phyloP scores from a whole-genome alignment of 257 asterid genomes.

The Forsythia suspensa region DNA sequence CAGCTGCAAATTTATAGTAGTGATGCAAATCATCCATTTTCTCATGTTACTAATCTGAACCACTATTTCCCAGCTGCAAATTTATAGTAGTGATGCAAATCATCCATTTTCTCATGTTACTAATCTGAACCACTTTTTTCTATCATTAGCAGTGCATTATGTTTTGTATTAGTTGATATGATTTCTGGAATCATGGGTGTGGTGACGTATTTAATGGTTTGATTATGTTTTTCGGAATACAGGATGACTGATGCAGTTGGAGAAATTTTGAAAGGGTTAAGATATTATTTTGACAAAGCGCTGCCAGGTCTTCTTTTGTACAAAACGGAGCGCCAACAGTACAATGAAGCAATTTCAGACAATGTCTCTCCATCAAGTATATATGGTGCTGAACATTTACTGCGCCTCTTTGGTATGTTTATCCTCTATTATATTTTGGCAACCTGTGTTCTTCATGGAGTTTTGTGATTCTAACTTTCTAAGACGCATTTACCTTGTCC shows the following conservation, averaged over 20 bases:
- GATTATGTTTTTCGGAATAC: slow-evolving; percentile 27
- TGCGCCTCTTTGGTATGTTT: slow-evolving; percentile 92
- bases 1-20: neutral
- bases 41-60: neutral
- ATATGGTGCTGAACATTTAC: slow-evolving; percentile 95
- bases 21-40: neutral
- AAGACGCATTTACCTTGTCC: neutral
- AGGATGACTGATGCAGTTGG: slow-evolving; percentile 73
- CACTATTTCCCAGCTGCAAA: no score
- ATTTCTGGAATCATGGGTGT: neutral
- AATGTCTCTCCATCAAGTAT: slow-evolving; percentile 73
- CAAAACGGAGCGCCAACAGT: slow-evolving; percentile 90
- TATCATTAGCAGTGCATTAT: neutral
- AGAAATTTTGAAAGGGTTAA: slow-evolving; percentile 79
- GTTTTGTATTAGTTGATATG: neutral
- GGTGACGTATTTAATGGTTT: neutral
- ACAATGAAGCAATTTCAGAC: slow-evolving; percentile 59
- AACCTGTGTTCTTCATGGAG: neutral
- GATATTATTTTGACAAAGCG: slow-evolving; percentile 88
- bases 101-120: neutral
- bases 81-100: neutral
- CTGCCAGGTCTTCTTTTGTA: slow-evolving; percentile 74
- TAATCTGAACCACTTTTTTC: neutral
- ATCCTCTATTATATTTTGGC: neutral
- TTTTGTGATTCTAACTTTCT: neutral